Conservation (phyloP, 2,329 filamentous ascomycete species). For the Talaromyces sp. region DNA sequence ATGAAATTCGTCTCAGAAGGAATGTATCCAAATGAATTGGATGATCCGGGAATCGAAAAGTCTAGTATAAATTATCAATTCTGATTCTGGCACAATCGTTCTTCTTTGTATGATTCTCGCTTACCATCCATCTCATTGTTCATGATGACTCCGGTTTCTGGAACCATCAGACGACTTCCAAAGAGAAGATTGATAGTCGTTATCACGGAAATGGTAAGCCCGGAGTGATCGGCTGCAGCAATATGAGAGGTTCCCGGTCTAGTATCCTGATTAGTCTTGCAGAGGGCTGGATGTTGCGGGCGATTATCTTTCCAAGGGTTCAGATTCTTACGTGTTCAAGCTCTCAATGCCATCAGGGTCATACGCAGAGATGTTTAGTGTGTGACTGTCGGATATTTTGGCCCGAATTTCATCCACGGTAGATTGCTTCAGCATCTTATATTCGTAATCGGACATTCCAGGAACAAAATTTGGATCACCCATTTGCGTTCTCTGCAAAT, state of each 20-base stretch:
- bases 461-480: conserved; percentile 79
- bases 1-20: conserved; percentile 82
- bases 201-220: conserved; percentile 78
- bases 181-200: conserved; percentile 89
- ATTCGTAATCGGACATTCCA: conserved; percentile 65
- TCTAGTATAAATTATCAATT: conserved; percentile 67
- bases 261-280: background rate
- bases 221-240: conserved; percentile 69
- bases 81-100: background rate
- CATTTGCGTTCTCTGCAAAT: conserved; percentile 66
- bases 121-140: conserved; percentile 62
- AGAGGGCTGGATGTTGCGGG: no score
- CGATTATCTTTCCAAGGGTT: no score
- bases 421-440: conserved; percentile 64
- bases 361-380: conserved; percentile 74
- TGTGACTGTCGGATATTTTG: conserved; percentile 72
- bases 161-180: conserved; percentile 76
- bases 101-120: conserved; percentile 35
- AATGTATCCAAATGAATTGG: conserved; percentile 83
- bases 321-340: conserved; percentile 57
- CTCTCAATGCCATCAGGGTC: conserved; percentile 68
- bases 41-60: conserved; percentile 78
- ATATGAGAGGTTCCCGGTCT: conserved; percentile 57
- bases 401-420: conserved; percentile 63
- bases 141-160: conserved; percentile 80